Conservation (phyloP, 345 rosid species). For the Abelmoschus esculentus region DNA sequence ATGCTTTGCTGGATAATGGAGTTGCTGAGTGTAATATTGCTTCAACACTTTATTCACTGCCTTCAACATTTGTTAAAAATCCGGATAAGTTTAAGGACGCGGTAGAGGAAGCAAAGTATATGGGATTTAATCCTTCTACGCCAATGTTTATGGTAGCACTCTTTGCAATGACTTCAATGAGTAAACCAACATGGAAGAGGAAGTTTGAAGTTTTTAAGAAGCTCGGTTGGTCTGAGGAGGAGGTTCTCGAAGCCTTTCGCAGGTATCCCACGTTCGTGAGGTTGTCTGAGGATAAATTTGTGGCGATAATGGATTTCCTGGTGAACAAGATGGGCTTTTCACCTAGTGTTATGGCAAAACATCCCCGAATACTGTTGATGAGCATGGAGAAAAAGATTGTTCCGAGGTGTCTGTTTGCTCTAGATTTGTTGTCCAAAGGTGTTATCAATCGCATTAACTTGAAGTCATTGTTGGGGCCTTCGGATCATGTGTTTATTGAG, state of each 20-base stretch:
- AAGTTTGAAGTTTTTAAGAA: slow-evolving; percentile 9
- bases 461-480: neutral
- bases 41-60: neutral
- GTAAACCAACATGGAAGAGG: slow-evolving; percentile 18
- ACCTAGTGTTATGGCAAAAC: neutral
- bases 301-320: slow-evolving; percentile 14
- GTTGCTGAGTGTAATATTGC: slow-evolving; percentile 14
- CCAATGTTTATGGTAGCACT: slow-evolving; percentile 13
- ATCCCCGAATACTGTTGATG: neutral
- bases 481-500: neutral
- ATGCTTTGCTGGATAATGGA: neutral
- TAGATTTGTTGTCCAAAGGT: neutral
- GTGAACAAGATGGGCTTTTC: neutral
- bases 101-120: neutral
- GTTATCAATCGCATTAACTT: neutral
- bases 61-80: neutral
- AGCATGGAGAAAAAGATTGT: neutral
- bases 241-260: slow-evolving; percentile 11
- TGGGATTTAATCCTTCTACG: slow-evolving; percentile 21
- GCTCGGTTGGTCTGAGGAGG: slow-evolving; percentile 28
- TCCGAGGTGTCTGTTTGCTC: neutral
- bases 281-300: neutral
- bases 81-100: neutral
- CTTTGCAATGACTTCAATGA: neutral
- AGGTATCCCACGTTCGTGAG: slow-evolving; percentile 6